Conservation (phyloP, 768 basidiomycete genomes). For the Galerina sulciceps region DNA sequence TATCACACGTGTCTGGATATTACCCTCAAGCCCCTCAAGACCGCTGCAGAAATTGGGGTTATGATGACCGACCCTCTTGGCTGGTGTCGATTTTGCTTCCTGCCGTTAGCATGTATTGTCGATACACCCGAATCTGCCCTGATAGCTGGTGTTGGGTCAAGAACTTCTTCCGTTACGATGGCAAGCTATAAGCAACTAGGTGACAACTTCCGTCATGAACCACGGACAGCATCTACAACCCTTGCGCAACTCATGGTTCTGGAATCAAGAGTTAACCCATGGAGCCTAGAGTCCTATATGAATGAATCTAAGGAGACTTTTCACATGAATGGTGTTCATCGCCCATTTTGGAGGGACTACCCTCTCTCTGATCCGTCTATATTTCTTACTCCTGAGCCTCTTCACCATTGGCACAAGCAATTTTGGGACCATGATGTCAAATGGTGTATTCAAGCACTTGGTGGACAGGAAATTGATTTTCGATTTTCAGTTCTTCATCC, state of each 20-base stretch:
- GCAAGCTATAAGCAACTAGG: conserved; percentile 34
- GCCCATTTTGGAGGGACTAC: conserved; percentile 43
- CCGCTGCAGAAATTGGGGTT: conserved; percentile 26
- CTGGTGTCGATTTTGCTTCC: too few species aligned
- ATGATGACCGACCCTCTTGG: conserved; percentile 34
- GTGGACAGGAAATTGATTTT: conserved; percentile 36
- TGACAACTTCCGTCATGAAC: conserved; percentile 28
- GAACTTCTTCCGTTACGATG: conserved; percentile 34
- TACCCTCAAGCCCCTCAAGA: conserved; percentile 30
- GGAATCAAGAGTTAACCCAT: conserved; percentile 17
- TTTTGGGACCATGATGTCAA: conserved; percentile 43
- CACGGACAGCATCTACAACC: conserved; percentile 24
- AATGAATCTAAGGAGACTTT: conserved; percentile 21
- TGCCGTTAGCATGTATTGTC: conserved; percentile 31
- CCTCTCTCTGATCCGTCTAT: too few species aligned
- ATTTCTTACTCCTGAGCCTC: conserved; percentile 38
- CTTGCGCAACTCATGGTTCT: conserved; percentile 18
- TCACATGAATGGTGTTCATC: conserved; percentile 34
- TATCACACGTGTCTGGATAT: conserved; percentile 34
- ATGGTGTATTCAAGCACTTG: conserved; percentile 40
- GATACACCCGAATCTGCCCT: conserved; percentile 35
- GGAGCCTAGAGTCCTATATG: conserved; percentile 27
- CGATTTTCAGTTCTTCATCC: conserved; percentile 39
- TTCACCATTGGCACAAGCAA: conserved; percentile 41
- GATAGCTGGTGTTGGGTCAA: conserved; percentile 30